phyloP scores from a whole-genome alignment of 805 yeast genomes.

The Starmerella bacillaris region DNA sequence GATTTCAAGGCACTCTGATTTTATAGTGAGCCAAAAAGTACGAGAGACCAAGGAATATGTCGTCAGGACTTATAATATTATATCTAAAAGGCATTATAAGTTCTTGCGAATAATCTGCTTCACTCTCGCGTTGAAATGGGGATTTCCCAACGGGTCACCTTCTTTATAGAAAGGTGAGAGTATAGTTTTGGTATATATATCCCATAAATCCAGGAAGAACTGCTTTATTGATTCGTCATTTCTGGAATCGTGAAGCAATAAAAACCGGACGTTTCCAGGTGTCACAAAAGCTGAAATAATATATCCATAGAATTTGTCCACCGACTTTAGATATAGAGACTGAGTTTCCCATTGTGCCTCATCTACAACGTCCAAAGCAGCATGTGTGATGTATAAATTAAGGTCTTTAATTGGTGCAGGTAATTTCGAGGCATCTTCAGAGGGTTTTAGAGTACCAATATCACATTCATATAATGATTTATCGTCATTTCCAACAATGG shows the following conservation, averaged over 20 bases:
- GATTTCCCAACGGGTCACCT: slow-evolving; percentile 55
- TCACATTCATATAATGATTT: slow-evolving; percentile 77
- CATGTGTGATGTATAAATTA: slow-evolving; percentile 73
- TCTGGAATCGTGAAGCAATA: slow-evolving; percentile 46
- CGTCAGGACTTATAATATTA: too few species aligned
- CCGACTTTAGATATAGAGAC: slow-evolving; percentile 48
- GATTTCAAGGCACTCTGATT: too few species aligned
- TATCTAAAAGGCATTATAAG: too few species aligned
- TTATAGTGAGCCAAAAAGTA: too few species aligned
- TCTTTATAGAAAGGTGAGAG: slow-evolving; percentile 73
- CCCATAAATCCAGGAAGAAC: slow-evolving; percentile 72
- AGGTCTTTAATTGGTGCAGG: slow-evolving; percentile 57
- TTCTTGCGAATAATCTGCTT: slow-evolving; percentile 59
- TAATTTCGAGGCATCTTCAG: slow-evolving; percentile 45
- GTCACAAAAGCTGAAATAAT: slow-evolving; percentile 72
- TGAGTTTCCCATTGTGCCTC: slow-evolving; percentile 67
- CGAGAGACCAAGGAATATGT: too few species aligned
- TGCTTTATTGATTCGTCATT: slow-evolving; percentile 63
- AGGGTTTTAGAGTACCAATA: slow-evolving; percentile 51
- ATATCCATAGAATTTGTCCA: slow-evolving; percentile 75
- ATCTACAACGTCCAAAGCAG: slow-evolving; percentile 80
- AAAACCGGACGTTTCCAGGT: slow-evolving; percentile 67
- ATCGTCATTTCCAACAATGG: slow-evolving; percentile 74
- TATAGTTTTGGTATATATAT: slow-evolving; percentile 66
- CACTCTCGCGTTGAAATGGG: slow-evolving; percentile 59